Conservation (phyloP, 257 asterid species). For the Solanum ossicruentum region DNA sequence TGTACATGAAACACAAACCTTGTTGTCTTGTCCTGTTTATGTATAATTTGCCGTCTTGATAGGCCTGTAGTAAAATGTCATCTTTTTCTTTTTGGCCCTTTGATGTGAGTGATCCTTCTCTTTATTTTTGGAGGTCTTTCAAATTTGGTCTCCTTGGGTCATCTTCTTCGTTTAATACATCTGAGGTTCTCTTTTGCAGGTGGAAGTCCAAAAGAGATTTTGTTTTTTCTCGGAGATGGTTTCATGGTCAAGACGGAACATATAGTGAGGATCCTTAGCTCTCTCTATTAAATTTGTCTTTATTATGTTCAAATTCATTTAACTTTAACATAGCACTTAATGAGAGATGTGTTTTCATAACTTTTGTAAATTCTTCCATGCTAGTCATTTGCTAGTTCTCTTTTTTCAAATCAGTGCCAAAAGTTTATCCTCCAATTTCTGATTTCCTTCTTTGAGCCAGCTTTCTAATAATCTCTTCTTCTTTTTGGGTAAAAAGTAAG, state of each 20-base stretch:
- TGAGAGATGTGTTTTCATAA: not conserved
- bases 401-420: not conserved
- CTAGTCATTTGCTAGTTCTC: not conserved
- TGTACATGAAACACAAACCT: not conserved
- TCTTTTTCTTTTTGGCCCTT: not conserved
- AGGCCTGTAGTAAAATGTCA: not conserved
- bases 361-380: not conserved
- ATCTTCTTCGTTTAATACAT: not conserved
- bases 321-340: not conserved
- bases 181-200: slow-evolving; percentile 39
- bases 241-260: slow-evolving; percentile 94
- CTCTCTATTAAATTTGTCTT: not conserved
- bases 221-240: slow-evolving; percentile 95
- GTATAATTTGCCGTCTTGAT: not conserved
- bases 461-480: not conserved
- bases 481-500: not conserved
- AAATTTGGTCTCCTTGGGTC: slow-evolving; percentile 5
- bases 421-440: not conserved
- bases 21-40: not conserved
- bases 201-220: slow-evolving; percentile 88
- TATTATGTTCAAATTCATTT: not conserved
- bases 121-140: not conserved
- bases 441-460: not conserved
- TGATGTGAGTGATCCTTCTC: not conserved
- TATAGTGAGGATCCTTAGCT: slow-evolving; percentile 51